Conservation (phyloP, 768 basidiomycete genomes). For the Auricularia sp. region DNA sequence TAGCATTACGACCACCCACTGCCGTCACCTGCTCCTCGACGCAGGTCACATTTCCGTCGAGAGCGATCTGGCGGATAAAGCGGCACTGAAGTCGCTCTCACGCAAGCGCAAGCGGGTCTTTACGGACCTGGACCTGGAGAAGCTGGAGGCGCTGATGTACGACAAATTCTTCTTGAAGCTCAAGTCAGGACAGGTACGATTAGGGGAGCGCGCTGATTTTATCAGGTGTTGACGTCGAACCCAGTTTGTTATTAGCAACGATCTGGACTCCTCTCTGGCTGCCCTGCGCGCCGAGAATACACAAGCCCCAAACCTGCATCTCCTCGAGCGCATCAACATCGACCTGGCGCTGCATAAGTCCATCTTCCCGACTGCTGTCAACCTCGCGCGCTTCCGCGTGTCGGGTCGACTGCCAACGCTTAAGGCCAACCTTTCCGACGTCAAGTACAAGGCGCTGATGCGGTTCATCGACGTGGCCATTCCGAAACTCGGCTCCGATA, state of each 20-base stretch:
- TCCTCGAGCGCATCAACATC: slow-evolving; percentile 88
- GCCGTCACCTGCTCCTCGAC: slow-evolving; percentile 85
- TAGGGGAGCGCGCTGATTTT: too few relatives aligned
- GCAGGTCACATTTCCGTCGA: slow-evolving; percentile 94
- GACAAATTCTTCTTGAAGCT: slow-evolving; percentile 79
- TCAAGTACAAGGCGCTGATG: slow-evolving; percentile 88
- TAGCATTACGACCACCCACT: slow-evolving; percentile 65
- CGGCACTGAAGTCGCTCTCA: slow-evolving; percentile 64
- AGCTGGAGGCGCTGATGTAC: slow-evolving; percentile 89
- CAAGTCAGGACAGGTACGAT: slow-evolving; percentile 73
- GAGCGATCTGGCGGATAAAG: slow-evolving; percentile 81
- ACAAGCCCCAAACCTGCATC: slow-evolving; percentile 53
- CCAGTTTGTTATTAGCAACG: slow-evolving; percentile 83
- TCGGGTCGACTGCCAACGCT: slow-evolving; percentile 80
- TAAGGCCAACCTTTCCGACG: slow-evolving; percentile 82
- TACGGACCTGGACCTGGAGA: slow-evolving; percentile 74
- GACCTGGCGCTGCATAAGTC: slow-evolving; percentile 85
- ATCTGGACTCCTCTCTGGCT: slow-evolving; percentile 68
- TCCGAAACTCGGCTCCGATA: slow-evolving; percentile 60
- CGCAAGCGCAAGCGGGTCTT: slow-evolving; percentile 79
- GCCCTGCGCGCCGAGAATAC: slow-evolving; percentile 53
- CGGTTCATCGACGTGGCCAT: slow-evolving; percentile 84
- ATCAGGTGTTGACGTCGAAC: too few relatives aligned
- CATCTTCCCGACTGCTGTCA: slow-evolving; percentile 76
- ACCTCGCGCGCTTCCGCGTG: slow-evolving; percentile 80